Base-by-base conservation (phyloP, 2,329 filamentous ascomycete genomes). In the Sporothrix humicola region DNA sequence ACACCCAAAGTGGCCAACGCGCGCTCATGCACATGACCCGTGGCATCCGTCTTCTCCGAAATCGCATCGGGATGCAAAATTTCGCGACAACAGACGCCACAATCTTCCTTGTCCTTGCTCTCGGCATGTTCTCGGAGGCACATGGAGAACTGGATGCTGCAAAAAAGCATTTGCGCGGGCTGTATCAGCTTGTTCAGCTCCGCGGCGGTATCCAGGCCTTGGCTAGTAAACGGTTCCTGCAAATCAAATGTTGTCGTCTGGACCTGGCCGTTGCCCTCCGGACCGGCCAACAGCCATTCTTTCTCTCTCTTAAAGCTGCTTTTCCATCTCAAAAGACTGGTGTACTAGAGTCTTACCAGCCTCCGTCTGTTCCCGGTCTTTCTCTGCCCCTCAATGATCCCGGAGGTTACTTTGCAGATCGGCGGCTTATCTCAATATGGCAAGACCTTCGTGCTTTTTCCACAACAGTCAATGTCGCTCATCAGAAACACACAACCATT, bases 171-270 rank as follows among this genome's bases (percentile, higher is more conserved):
- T 12, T 72, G 4, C 15, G n/a, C 13, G 70, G 70, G 10, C 58
- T 72, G 23, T 42, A 54, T 23, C 56, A 65, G 59, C 58, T 72
- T 9, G 48, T 63, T 10, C 56, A 66, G 31, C 58, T 72, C 0
- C 44, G 70, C 20, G 70, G 70, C 7, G 70, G 70, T 8, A 65
- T 72, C n/a, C 37, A n/a, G 26, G 17, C 56, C 42, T 42, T 71
- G 20, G 37, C 69, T 10, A 44, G 26, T n/a, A 17, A 26, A 31
- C 68, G 68, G 2, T 70, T 70, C 31, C 68, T 70, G 9, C 68
- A 70, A n/a, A 70, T 70, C 48, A 70, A 70, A 26, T 70, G 68
- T 26, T 70, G 68, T 31, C 48, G 68, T 10, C 50, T 50, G 7
- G 69, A 59, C 13, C 20, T 71, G 2, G 54, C 69, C 13, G 4